phyloP scores from a whole-genome alignment of 768 basidiomycete genomes.

The Omphalotus guepiniiformis region DNA sequence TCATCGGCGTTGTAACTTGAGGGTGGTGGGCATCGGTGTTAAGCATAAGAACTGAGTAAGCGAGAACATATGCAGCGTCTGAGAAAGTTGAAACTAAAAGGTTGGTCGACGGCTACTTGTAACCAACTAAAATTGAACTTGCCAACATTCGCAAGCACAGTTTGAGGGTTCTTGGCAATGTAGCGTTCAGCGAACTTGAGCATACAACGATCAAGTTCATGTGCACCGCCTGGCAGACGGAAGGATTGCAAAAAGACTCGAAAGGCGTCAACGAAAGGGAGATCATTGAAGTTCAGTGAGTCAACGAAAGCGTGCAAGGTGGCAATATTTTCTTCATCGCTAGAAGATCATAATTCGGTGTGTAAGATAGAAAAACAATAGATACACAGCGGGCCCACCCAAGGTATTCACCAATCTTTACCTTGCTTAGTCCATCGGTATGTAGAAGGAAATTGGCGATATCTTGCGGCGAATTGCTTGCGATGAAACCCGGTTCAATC shows the following conservation, averaged over 20 bases:
- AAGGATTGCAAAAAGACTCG: slow-evolving; percentile 91
- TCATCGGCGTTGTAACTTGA: slow-evolving; percentile 92
- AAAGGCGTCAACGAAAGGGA: slow-evolving; percentile 85
- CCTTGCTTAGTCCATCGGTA: slow-evolving; percentile 91
- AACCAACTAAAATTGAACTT: slow-evolving; percentile 37
- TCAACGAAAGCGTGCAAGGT: slow-evolving; percentile 99
- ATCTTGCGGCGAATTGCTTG: slow-evolving; percentile 63
- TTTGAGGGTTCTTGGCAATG: slow-evolving; percentile 81
- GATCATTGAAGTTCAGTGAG: slow-evolving; percentile 77
- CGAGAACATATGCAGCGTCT: slow-evolving; percentile 94
- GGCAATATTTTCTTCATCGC: slow-evolving; percentile 84
- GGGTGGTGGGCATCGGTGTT: slow-evolving; percentile 98
- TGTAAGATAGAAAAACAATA: background rate
- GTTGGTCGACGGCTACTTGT: background rate
- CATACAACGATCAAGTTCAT: slow-evolving; percentile 99
- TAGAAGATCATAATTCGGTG: slow-evolving; percentile 27
- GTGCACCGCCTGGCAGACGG: slow-evolving; percentile 93
- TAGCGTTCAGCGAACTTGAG: slow-evolving; percentile 98
- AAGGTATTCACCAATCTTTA: slow-evolving; percentile 96
- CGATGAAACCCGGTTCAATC: slow-evolving; percentile 83
- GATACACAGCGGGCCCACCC: slow-evolving; percentile 87
- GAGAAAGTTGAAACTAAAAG: background rate
- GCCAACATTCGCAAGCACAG: slow-evolving; percentile 93
- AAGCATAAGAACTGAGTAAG: slow-evolving; percentile 92
- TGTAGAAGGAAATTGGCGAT: slow-evolving; percentile 81